Conservation (phyloP, 495 filamentous ascomycete species). For the Mytilinidion resinicola region DNA sequence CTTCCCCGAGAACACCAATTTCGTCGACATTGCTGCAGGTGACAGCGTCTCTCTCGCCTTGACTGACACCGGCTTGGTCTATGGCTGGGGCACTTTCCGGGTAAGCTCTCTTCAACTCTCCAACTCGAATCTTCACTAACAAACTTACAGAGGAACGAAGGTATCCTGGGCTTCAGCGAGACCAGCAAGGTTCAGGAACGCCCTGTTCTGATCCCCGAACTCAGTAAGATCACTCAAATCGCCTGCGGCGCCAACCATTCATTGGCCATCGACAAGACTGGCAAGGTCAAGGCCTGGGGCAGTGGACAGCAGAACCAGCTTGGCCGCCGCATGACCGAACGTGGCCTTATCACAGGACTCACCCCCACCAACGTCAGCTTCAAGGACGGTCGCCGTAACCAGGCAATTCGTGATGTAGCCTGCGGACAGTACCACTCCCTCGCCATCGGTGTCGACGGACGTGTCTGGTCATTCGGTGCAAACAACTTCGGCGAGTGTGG, state of each 20-base stretch:
- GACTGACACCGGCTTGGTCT: slow-evolving; percentile 58
- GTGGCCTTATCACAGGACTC: slow-evolving; percentile 54
- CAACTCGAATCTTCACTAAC: slow-evolving; percentile 15
- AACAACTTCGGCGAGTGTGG: slow-evolving; percentile 85
- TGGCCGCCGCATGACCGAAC: slow-evolving; percentile 60
- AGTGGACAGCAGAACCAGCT: slow-evolving; percentile 68
- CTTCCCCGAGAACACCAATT: slow-evolving; percentile 49
- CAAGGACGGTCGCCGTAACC: slow-evolving; percentile 36
- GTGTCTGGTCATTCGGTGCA: slow-evolving; percentile 77
- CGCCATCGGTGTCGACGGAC: slow-evolving; percentile 62
- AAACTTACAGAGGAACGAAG: slow-evolving; percentile 51
- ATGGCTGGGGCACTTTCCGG: slow-evolving; percentile 67
- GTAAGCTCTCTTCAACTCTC: slow-evolving; percentile 37
- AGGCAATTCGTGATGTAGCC: slow-evolving; percentile 50
- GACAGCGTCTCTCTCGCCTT: slow-evolving; percentile 60
- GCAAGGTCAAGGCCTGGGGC: slow-evolving; percentile 65
- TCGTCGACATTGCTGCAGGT: slow-evolving; percentile 54
- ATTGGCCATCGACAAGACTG: slow-evolving; percentile 61
- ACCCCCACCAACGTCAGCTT: slow-evolving; percentile 64
- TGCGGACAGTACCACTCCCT: slow-evolving; percentile 70
- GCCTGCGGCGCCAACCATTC: slow-evolving; percentile 63
- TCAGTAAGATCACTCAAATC: slow-evolving; percentile 59
- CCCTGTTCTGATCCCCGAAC: slow-evolving; percentile 45
- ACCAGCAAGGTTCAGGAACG: slow-evolving; percentile 33
- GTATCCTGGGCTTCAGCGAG: slow-evolving; percentile 61